Evolutionary conservation across 495 filamentous ascomycete species (phyloP).

Genomic region (Cudoniella acicularis): DNA sequence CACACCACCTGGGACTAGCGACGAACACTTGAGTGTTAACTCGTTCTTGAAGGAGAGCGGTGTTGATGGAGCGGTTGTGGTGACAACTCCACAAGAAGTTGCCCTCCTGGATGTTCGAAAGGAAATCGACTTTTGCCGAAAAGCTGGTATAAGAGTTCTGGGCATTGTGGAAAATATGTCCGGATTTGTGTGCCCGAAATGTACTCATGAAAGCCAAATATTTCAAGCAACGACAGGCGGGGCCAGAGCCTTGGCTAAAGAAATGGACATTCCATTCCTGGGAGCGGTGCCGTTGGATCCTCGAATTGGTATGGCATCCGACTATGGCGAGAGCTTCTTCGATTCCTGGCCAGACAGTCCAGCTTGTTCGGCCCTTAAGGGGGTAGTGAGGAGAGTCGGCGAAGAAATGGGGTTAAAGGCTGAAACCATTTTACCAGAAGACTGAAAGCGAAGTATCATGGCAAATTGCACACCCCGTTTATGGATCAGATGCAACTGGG

Average conservation of each 20-base stretch:
- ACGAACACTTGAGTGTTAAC: constrained; percentile 93
- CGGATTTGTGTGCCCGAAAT: constrained; percentile 91
- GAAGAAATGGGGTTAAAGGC: constrained; percentile 55
- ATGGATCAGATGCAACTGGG: no score
- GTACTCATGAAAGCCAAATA: constrained; percentile 75
- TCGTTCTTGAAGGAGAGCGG: constrained; percentile 80
- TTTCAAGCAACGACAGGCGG: constrained; percentile 92
- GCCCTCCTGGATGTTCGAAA: constrained; percentile 87
- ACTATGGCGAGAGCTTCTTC: constrained; percentile 96
- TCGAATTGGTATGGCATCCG: constrained; percentile 90
- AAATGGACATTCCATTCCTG: constrained; percentile 82
- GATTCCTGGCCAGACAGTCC: constrained; percentile 90
- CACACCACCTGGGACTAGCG: constrained; percentile 90
- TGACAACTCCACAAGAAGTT: constrained; percentile 97
- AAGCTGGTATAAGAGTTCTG: constrained; percentile 83
- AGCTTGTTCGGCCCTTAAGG: constrained; percentile 70
- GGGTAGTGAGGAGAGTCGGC: constrained; percentile 68
- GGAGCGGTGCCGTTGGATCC: constrained; percentile 93
- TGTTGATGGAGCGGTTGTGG: constrained; percentile 87
- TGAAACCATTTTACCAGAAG: constrained; percentile 19
- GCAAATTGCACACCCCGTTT: no score
- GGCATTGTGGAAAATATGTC: constrained; percentile 98
- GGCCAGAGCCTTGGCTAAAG: constrained; percentile 70
- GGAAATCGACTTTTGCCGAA: constrained; percentile 94
- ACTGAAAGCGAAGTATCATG: constrained; percentile 15